A percentile compares a stretch with the other conserved stretches of the same genome.
These are phyloP conservation scores for Nemania bipapillata DNA, from an alignment of 2,329 filamentous ascomycete genomes.

Conservation along the genomic window DNA sequence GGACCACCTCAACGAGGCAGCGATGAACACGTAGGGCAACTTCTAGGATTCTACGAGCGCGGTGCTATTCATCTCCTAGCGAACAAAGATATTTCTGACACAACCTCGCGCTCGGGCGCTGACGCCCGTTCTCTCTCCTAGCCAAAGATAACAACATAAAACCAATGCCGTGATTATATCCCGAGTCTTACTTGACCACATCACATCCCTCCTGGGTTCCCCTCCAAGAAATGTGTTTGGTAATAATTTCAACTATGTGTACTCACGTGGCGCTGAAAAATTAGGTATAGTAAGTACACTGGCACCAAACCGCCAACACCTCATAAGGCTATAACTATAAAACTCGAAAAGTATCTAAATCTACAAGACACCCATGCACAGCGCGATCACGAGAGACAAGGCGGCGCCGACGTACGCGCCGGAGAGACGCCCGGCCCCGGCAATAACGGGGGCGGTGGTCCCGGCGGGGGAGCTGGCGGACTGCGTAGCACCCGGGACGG, in stretches of 20 bases:
- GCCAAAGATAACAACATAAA: background rate
- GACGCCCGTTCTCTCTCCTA: background rate
- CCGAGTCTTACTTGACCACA: background rate
- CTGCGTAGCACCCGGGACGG: constrained; percentile 9
- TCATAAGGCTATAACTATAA: background rate
- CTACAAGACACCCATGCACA: constrained; percentile 5
- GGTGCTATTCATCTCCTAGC: background rate
- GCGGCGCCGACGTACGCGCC: background rate
- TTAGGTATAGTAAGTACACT: constrained; percentile 6
- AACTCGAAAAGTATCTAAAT: constrained; percentile 3
- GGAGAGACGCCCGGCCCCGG: constrained; percentile 6
- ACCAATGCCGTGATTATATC: background rate
- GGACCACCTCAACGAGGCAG: background rate
- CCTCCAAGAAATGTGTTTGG: background rate
- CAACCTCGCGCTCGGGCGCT: background rate
- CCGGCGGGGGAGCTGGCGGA: background rate
- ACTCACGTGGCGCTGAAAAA: background rate
- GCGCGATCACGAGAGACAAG: background rate
- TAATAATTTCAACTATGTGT: background rate
- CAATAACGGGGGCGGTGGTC: constrained; percentile 16
- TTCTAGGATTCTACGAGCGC: background rate
- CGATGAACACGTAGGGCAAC: background rate
- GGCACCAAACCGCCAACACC: background rate
- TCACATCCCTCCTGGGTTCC: background rate
- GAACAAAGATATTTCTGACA: background rate